Percentiles rank a stretch among this genome's conserved stretches.
Conservation (phyloP, 208 protist genomes). For the Hexamita inflata region DNA sequence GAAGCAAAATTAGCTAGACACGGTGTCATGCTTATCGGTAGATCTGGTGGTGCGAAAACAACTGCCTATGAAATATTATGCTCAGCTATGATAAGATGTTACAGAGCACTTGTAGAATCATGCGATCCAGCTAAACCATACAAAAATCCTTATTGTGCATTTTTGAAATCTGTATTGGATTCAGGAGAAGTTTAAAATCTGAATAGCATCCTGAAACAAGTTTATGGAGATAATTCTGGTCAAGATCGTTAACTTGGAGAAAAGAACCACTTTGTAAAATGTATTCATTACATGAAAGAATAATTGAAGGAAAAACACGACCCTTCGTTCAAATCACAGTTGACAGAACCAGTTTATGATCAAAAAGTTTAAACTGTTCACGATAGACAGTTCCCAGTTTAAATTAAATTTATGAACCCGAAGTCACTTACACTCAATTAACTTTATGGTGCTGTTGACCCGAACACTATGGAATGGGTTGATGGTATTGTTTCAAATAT, state of each 20-base stretch:
- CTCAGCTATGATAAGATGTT: conserved; percentile 57
- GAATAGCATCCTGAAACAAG: conserved; percentile 56
- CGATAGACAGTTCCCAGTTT: not conserved
- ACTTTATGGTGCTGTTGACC: conserved; percentile 22
- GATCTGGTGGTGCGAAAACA: conserved; percentile 75
- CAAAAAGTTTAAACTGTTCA: not conserved
- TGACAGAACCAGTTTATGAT: conserved; percentile 14
- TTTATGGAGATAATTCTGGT: conserved; percentile 12
- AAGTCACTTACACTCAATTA: conserved; percentile 12
- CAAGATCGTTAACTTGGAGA: not conserved
- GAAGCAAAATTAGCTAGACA: conserved; percentile 81
- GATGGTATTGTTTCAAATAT: conserved; percentile 82
- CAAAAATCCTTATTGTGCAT: conserved; percentile 49
- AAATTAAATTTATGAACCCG: conserved; percentile 14
- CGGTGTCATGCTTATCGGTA: conserved; percentile 88
- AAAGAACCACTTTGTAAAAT: not conserved
- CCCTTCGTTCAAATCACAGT: not conserved
- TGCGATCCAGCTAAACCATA: conserved; percentile 57
- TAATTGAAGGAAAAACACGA: not conserved
- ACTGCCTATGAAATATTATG: conserved; percentile 70
- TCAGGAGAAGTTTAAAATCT: conserved; percentile 58
- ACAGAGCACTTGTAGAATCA: conserved; percentile 56
- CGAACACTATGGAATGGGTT: conserved; percentile 75
- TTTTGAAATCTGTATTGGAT: conserved; percentile 29
- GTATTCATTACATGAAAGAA: conserved; percentile 14